phyloP scores from a whole-genome alignment of 352 stramenopile species.

The Blastocystis sp. region DNA sequence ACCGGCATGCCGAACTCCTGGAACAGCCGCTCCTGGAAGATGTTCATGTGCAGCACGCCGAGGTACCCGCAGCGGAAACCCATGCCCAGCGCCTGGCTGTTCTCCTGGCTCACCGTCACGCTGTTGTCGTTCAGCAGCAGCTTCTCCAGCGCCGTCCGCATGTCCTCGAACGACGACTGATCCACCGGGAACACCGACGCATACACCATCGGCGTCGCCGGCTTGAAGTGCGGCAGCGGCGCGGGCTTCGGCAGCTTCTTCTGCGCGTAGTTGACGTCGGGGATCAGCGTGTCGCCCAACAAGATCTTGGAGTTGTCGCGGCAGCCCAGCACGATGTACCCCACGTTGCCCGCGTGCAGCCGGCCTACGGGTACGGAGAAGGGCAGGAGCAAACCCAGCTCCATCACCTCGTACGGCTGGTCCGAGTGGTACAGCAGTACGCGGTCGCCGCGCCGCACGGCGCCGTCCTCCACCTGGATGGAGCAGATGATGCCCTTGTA shows the following conservation, averaged over 20 bases:
- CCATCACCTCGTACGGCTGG: conserved; percentile 38
- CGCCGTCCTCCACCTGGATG: conserved; percentile 68
- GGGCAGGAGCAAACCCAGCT: conserved; percentile 57
- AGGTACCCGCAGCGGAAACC: conserved; percentile 94
- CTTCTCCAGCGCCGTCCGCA: conserved; percentile 89
- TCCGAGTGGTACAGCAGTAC: conserved; percentile 51
- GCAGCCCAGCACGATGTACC: conserved; percentile 89
- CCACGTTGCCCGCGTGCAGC: conserved; percentile 53
- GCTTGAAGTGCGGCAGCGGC: conserved; percentile 74
- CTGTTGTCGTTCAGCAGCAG: conserved; percentile 95
- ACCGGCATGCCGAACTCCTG: conserved; percentile 96
- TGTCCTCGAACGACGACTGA: conserved; percentile 89
- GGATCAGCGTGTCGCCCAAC: conserved; percentile 83
- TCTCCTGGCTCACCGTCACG: conserved; percentile 90
- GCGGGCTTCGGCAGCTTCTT: not conserved
- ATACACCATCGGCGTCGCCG: conserved; percentile 92
- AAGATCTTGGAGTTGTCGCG: conserved; percentile 92
- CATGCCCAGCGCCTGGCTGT: conserved; percentile 86
- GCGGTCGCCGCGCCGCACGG: conserved; percentile 27
- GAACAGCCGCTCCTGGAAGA: conserved; percentile 92
- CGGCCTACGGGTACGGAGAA: conserved; percentile 52
- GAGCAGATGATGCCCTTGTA: conserved; percentile 71
- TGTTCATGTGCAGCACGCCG: conserved; percentile 94
- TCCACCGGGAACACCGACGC: conserved; percentile 95
- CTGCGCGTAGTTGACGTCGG: conserved; percentile 9